These are phyloP conservation scores for Neurospora crassa DNA, from an alignment of 2,329 filamentous ascomycete genomes.

Conservation along the genomic window DNA sequence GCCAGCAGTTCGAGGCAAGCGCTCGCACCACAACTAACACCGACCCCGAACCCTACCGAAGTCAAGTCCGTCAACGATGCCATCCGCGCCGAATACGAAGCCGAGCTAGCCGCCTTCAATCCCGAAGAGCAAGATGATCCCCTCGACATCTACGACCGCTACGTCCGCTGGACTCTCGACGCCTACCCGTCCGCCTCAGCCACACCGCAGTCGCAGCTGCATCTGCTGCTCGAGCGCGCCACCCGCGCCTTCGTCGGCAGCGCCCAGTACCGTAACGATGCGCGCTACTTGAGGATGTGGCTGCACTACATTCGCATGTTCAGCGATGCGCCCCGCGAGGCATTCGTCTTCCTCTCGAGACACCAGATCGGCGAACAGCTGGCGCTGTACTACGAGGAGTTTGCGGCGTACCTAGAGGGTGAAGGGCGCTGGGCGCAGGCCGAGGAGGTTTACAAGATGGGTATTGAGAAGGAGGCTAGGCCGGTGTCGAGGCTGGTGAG, in stretches of 20 bases:
- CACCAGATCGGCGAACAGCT: constrained; percentile 80
- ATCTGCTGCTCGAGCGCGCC: constrained; percentile 80
- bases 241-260: constrained; percentile 84
- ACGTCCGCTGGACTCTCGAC: constrained; percentile 93
- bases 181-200: constrained; percentile 92
- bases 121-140: constrained; percentile 76
- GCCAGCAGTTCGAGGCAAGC: constrained; percentile 19
- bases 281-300: constrained; percentile 88
- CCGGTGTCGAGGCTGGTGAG: constrained; percentile 72
- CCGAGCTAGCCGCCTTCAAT: constrained; percentile 64
- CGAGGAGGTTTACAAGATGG: constrained; percentile 85
- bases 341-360: constrained; percentile 81
- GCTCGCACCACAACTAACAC: constrained; percentile 46
- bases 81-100: constrained; percentile 75
- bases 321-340: constrained; percentile 85
- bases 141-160: constrained; percentile 89
- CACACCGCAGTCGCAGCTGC: constrained; percentile 81
- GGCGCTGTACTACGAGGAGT: constrained; percentile 94
- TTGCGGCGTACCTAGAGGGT: constrained; percentile 83
- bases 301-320: constrained; percentile 89
- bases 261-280: constrained; percentile 87
- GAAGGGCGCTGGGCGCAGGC: constrained; percentile 81
- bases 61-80: constrained; percentile 67
- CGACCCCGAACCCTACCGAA: constrained; percentile 58
- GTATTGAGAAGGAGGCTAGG: constrained; percentile 78